Percentiles rank a stretch among this genome's conserved stretches.
These are phyloP conservation scores for Asparagopsis taxiformis DNA, from an alignment of 31 red algal genomes.

Conservation along the genomic window DNA sequence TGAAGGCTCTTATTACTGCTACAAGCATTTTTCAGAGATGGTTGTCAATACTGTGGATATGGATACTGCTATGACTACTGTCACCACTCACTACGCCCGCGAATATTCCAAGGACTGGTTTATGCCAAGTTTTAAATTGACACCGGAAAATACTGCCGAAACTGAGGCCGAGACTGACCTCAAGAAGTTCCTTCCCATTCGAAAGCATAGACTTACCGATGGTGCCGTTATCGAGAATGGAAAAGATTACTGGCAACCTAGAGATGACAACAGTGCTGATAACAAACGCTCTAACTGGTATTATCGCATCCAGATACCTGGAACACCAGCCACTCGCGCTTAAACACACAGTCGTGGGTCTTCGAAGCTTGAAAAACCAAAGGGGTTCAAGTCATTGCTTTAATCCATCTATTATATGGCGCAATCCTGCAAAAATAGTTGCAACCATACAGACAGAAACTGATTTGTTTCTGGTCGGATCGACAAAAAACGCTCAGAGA, in stretches of 20 bases:
- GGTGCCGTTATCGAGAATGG: conserved; percentile 26
- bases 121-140: conserved; percentile 33
- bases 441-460: too few species aligned
- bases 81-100: conserved; percentile 48
- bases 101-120: conserved; percentile 60
- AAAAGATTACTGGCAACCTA: conserved; percentile 61
- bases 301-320: conserved; percentile 57
- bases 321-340: conserved; percentile 6
- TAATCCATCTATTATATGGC: too few species aligned
- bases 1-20: conserved; percentile 71
- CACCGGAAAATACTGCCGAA: conserved; percentile 19
- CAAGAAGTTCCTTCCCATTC: conserved; percentile 59
- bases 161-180: conserved; percentile 51
- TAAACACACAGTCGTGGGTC: conserved; percentile 4
- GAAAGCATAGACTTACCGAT: conserved; percentile 24
- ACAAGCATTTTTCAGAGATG: conserved; percentile 71
- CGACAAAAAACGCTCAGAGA: too few species aligned
- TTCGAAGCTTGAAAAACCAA: background rate
- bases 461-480: too few species aligned
- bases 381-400: too few species aligned
- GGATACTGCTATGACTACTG: conserved; percentile 15
- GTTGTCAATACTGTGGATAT: conserved; percentile 43
- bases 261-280: conserved; percentile 42
- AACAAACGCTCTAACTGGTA: conserved; percentile 69
- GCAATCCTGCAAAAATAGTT: too few species aligned